phyloP scores from a whole-genome alignment of 1,139 yeast genomes.

The Torulaspora pretoriensis region DNA sequence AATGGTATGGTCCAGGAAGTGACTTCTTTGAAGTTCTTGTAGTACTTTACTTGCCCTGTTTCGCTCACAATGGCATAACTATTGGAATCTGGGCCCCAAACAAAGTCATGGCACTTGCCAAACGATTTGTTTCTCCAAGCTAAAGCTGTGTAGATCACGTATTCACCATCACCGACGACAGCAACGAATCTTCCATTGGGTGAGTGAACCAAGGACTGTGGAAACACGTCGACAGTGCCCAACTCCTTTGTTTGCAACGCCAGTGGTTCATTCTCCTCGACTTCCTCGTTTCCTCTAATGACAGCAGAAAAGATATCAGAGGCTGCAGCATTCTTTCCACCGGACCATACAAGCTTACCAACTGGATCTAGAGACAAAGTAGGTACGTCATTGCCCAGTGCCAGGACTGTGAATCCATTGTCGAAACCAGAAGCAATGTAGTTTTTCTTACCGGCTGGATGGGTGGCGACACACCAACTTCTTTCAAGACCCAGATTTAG shows the following conservation, averaged over 20 bases:
- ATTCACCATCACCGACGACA: slow-evolving; percentile 97
- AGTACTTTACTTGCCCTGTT: slow-evolving; percentile 60
- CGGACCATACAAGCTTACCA: slow-evolving; percentile 84
- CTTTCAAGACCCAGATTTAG: slow-evolving; percentile 88
- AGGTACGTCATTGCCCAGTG: slow-evolving; percentile 93
- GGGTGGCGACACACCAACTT: slow-evolving; percentile 90
- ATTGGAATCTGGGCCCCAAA: slow-evolving; percentile 91
- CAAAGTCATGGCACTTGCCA: slow-evolving; percentile 87
- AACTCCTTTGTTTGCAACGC: slow-evolving; percentile 79
- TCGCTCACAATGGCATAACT: slow-evolving; percentile 80
- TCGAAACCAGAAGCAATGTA: slow-evolving; percentile 91
- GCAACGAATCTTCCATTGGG: slow-evolving; percentile 98
- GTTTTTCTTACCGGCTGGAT: slow-evolving; percentile 56
- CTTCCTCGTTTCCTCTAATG: slow-evolving; percentile 63
- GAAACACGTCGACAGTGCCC: slow-evolving; percentile 89
- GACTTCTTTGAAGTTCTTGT: slow-evolving; percentile 80
- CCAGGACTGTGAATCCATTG: slow-evolving; percentile 82
- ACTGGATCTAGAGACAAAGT: slow-evolving; percentile 87
- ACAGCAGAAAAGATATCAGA: slow-evolving; percentile 78
- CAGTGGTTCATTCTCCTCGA: slow-evolving; percentile 77
- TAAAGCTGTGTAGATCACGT: slow-evolving; percentile 89
- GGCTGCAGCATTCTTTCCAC: slow-evolving; percentile 56
- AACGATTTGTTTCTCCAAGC: slow-evolving; percentile 97
- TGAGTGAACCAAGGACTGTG: slow-evolving; percentile 80
- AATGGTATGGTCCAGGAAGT: slow-evolving; percentile 59